phyloP scores from a whole-genome alignment of 495 filamentous ascomycete species.

The Hypoxylon fragiforme region DNA sequence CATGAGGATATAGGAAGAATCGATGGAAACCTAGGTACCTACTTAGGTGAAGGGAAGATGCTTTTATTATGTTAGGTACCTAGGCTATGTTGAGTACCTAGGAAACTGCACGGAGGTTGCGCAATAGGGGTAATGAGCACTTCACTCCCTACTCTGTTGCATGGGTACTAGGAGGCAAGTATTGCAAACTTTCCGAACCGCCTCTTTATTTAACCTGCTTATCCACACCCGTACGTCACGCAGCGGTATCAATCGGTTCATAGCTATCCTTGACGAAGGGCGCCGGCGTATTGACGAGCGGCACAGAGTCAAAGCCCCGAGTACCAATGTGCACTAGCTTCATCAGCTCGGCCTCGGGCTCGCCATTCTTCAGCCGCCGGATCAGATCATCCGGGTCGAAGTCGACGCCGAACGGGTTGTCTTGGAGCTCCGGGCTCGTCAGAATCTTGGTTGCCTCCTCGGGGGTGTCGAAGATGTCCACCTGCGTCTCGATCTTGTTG shows the following conservation, averaged over 20 bases:
- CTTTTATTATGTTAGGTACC: too few species aligned
- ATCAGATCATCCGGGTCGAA: conserved; percentile 46
- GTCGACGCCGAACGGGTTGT: conserved; percentile 45
- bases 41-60: too few species aligned
- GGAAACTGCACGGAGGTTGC: too few species aligned
- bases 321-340: conserved; percentile 36
- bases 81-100: too few species aligned
- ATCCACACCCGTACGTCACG: too few species aligned
- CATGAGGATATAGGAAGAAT: too few species aligned
- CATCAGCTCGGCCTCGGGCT: conserved; percentile 38
- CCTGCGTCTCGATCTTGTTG: conserved; percentile 52
- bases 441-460: conserved; percentile 46
- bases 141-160: too few species aligned
- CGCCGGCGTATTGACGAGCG: conserved; percentile 16
- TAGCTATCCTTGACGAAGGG: conserved; percentile 23
- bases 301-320: conserved; percentile 11
- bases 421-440: conserved; percentile 13
- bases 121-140: too few species aligned
- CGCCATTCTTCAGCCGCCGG: conserved; percentile 37
- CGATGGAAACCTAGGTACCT: too few species aligned
- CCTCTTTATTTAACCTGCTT: too few species aligned
- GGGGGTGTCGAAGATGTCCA: conserved; percentile 46
- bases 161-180: too few species aligned
- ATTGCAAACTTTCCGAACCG: too few species aligned
- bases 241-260: conserved; percentile 8